Base-by-base conservation (phyloP, 1,284 basidiomycete species). In the Xerocomus minutiporus region DNA sequence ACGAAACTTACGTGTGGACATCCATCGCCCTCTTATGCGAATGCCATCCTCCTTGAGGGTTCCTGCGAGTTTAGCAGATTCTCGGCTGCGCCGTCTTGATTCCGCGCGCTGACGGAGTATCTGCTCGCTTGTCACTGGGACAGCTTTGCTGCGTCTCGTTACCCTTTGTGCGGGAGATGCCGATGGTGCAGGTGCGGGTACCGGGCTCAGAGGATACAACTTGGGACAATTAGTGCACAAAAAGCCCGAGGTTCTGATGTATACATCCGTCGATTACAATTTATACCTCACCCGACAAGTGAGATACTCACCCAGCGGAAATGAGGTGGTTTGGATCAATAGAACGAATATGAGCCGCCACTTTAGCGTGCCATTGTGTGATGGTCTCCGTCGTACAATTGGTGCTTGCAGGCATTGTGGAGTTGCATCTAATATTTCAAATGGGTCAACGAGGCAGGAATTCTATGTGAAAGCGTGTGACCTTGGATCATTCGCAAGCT, bases 291-390 rank as follows among this genome's bases (percentile, higher is more conserved):
- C 2, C 34, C 17, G 20, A 28, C 39, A 53, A 17, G 4, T 13
- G 15, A 15, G 35, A 23, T 17, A 59, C 73, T 57, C 61, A 84
- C 80, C 86, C 84, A 36, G 83, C 74, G 8, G 82, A 74, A 44
- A 86, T 72, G 40, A 87, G 68, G 64, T 88, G 86, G 59, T 86
- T 84, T 4, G 79, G 77, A 61, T 88, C 85, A 38, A 80, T 59
- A 0, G 61, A 57, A 38, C 64, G 67, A 47, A 86, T 70, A 58
- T 77, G 75, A 26, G 66, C 17, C 0, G 81, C 73, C 25, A 83
- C 57, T 0, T 62, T 71, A 2, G 73, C 66, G 57, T 83, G 81
- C 82, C 84, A 86, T 8, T 47, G 38, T 4, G 83, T 86, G 40
- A 86, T 61, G 25, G 75, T 78, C 28, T 66, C 70, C 13, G 83